Conservation (phyloP, 2,329 filamentous ascomycete species). For the Botrytis paeoniae region DNA sequence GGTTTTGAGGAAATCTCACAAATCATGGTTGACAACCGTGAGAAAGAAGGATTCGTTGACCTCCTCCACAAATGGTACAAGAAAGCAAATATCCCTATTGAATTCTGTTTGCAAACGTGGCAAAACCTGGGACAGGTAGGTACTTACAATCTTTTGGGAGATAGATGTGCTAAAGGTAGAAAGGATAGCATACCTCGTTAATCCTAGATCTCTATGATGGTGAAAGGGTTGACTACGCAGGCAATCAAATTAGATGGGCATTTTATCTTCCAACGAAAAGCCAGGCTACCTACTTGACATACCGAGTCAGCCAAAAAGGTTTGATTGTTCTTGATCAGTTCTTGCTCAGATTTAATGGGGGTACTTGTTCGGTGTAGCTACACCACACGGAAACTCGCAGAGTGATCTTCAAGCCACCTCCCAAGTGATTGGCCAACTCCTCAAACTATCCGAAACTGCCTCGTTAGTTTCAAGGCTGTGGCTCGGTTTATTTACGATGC, state of each 20-base stretch:
- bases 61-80: neutral
- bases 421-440: neutral
- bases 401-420: neutral
- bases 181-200: too few relatives aligned
- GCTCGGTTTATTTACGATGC: neutral
- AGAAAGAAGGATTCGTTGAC: too few relatives aligned
- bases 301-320: fast-evolving
- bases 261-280: neutral
- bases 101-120: fast-evolving
- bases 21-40: too few relatives aligned
- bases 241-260: too few relatives aligned
- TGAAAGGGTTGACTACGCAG: too few relatives aligned
- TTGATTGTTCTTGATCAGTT: neutral
- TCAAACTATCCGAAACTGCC: neutral
- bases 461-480: neutral
- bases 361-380: neutral
- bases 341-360: neutral
- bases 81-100: neutral
- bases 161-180: neutral
- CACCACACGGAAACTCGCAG: neutral
- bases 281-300: neutral
- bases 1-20: too few relatives aligned
- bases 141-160: too few relatives aligned
- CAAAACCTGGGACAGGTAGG: too few relatives aligned
- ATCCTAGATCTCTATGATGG: too few relatives aligned